A percentile compares a stretch with the other conserved stretches of the same genome.
Conservation (phyloP, 768 basidiomycete species). For the Phallus indusiatus region DNA sequence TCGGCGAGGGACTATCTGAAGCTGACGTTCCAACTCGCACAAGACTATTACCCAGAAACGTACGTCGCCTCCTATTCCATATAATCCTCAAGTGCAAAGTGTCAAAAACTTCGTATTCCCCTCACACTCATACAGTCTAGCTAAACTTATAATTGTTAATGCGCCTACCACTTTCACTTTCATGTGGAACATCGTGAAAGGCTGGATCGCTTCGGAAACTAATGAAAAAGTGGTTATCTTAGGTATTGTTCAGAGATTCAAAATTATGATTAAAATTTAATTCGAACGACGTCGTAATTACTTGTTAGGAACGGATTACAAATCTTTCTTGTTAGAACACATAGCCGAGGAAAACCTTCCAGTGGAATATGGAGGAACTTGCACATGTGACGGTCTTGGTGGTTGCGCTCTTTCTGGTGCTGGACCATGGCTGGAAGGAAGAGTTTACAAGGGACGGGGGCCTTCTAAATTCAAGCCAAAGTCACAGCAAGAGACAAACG, state of each 20-base stretch:
- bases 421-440: constrained; percentile 63
- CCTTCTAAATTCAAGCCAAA: not conserved
- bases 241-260: not conserved
- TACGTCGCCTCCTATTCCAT: constrained; percentile 22
- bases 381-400: constrained; percentile 44
- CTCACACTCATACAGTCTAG: constrained; percentile 55
- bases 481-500: not conserved
- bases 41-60: constrained; percentile 75
- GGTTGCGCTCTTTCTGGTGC: constrained; percentile 55
- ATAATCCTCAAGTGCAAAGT: not conserved
- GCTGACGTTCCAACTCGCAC: constrained; percentile 60
- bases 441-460: constrained; percentile 6
- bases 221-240: constrained; percentile 57
- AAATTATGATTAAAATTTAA: too few relatives aligned
- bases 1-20: constrained; percentile 45
- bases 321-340: constrained; percentile 43
- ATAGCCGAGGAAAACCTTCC: constrained; percentile 61
- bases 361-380: constrained; percentile 49
- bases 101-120: not conserved
- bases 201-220: constrained; percentile 68
- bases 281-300: not conserved
- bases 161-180: constrained; percentile 64
- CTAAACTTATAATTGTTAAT: constrained; percentile 60
- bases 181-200: constrained; percentile 62
- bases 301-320: constrained; percentile 43